phyloP scores from a whole-genome alignment of 2,329 filamentous ascomycete genomes.

The Aaosphaeria arxii region DNA sequence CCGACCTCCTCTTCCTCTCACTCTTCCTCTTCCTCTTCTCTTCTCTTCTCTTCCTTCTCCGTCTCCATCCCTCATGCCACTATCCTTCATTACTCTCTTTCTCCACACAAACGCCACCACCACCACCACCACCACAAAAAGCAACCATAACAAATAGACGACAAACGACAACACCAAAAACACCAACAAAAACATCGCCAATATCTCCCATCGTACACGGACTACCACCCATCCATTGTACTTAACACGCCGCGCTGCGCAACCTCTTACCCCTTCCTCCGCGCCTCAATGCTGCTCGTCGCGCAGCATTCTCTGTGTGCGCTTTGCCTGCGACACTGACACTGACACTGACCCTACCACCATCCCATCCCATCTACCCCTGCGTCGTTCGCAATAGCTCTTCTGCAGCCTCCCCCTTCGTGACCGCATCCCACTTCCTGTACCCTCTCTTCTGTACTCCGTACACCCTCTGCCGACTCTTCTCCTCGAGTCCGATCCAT shows the following conservation, averaged over 20 bases:
- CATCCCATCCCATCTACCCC: slow-evolving; percentile 1
- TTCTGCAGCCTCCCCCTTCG: slow-evolving; percentile 2
- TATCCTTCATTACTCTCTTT: neutral
- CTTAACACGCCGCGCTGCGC: neutral
- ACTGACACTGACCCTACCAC: slow-evolving; percentile 5
- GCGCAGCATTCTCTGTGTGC: slow-evolving; percentile 23
- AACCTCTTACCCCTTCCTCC: neutral
- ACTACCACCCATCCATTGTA: neutral
- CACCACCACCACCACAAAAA: neutral
- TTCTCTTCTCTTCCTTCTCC: neutral
- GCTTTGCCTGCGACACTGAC: slow-evolving; percentile 34
- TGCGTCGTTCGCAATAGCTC: neutral
- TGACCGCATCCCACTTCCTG: neutral
- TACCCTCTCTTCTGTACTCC: no score
- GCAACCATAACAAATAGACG: neutral
- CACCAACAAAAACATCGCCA: neutral
- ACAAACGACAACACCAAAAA: neutral
- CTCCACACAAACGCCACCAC: neutral
- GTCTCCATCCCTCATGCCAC: neutral
- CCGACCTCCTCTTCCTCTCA: neutral
- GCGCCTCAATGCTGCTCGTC: slow-evolving; percentile 26
- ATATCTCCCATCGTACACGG: neutral
- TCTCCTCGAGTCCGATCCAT: no score
- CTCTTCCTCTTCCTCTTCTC: neutral
- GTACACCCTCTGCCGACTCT: no score